Evolutionary conservation across 2,329 filamentous ascomycete species (phyloP).

Genomic region (Orbilia quercus): DNA sequence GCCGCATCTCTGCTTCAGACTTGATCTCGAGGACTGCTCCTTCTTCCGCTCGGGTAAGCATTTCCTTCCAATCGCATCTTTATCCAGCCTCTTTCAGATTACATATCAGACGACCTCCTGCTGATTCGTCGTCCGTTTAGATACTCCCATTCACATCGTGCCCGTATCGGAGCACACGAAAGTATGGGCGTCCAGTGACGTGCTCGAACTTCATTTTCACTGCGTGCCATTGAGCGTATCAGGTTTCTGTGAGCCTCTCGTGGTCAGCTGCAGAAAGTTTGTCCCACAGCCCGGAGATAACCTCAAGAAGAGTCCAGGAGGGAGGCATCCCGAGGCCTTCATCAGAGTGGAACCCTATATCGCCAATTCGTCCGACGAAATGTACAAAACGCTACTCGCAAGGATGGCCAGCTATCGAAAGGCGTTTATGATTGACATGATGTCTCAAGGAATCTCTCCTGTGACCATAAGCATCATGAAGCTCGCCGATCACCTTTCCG

Average conservation of each 20-base stretch:
- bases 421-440: conserved; percentile 54
- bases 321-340: conserved; percentile 37
- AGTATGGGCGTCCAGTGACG: conserved; percentile 32
- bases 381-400: conserved; percentile 48
- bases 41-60: conserved; percentile 47
- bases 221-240: conserved; percentile 44
- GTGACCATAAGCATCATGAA: conserved; percentile 51
- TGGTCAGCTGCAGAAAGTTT: conserved; percentile 41
- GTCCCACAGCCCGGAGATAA: conserved; percentile 52
- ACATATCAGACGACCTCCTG: neutral
- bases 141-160: conserved; percentile 52
- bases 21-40: conserved; percentile 48
- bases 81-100: conserved; percentile 4
- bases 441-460: conserved; percentile 32
- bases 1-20: conserved; percentile 49
- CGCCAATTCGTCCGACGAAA: conserved; percentile 43
- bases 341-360: conserved; percentile 47
- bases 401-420: conserved; percentile 50
- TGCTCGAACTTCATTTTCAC: conserved; percentile 42
- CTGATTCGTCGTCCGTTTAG: conserved; percentile 12
- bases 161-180: conserved; percentile 52
- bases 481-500: conserved; percentile 49
- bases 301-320: conserved; percentile 49
- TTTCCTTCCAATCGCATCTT: neutral
- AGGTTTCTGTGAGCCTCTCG: conserved; percentile 42